phyloP scores from a whole-genome alignment of 441 rosid species.

The Geranium incanum region DNA sequence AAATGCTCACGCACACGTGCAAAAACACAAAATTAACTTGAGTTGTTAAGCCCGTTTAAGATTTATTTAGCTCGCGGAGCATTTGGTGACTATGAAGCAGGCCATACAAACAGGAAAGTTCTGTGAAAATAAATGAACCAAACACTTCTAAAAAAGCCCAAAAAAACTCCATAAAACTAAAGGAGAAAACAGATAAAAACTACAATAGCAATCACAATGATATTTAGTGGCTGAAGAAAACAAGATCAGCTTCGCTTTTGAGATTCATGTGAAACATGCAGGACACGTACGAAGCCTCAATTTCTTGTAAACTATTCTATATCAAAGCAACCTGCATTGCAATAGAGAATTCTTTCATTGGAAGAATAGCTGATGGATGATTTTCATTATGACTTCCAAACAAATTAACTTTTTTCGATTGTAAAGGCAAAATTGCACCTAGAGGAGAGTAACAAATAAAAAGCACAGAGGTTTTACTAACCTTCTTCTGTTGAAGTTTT shows the following conservation, averaged over 20 bases:
- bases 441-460: not conserved
- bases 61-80: not conserved
- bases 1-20: not conserved
- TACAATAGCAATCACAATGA: not conserved
- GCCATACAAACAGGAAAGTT: not conserved
- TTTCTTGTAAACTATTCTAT: not conserved
- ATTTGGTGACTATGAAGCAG: not conserved
- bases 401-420: not conserved
- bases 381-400: not conserved
- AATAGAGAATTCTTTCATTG: not conserved
- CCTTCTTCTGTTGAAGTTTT: slow-evolving; percentile 90
- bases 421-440: not conserved
- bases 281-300: not conserved
- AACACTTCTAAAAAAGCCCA: not conserved
- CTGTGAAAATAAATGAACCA: not conserved
- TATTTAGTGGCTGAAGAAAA: not conserved
- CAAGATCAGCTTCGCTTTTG: not conserved
- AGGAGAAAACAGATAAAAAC: not conserved
- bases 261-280: not conserved
- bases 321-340: not conserved
- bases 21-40: not conserved
- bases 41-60: not conserved
- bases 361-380: not conserved
- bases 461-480: slow-evolving; percentile 19
- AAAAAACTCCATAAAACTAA: not conserved